Conservation (phyloP, 2,329 filamentous ascomycete genomes). For the Claviceps digitariae region DNA sequence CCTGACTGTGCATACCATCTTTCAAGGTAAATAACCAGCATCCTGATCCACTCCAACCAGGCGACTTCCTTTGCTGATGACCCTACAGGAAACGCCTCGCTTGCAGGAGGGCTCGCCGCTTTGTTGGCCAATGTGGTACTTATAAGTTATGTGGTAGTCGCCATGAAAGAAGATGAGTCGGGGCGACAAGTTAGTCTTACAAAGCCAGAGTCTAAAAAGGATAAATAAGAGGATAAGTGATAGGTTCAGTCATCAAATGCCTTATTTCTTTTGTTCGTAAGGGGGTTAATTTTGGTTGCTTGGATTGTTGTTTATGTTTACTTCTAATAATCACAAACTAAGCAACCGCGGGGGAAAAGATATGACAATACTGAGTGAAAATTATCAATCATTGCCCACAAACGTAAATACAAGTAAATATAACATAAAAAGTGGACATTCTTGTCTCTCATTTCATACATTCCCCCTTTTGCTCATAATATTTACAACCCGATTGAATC, state of each 20-base stretch:
- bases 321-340: background rate
- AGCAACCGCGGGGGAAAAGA: background rate
- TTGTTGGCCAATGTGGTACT: conserved; percentile 85
- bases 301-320: background rate
- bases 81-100: conserved; percentile 67
- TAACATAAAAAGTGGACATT: background rate
- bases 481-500: conserved; percentile 6
- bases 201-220: conserved; percentile 35
- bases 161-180: conserved; percentile 69
- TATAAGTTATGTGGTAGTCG: conserved; percentile 80
- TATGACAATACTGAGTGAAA: background rate
- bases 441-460: conserved; percentile 1
- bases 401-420: background rate
- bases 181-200: conserved; percentile 28
- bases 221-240: conserved; percentile 23
- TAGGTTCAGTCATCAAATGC: background rate
- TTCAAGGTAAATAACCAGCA: conserved; percentile 46
- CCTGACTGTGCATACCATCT: conserved; percentile 60
- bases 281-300: too few relatives aligned
- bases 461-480: conserved; percentile 5
- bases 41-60: background rate
- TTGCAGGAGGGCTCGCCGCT: conserved; percentile 72
- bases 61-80: background rate
- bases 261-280: background rate
- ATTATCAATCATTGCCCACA: background rate